These are phyloP conservation scores for Trichothecium sympodiale DNA, from an alignment of 2,329 filamentous ascomycete genomes.

Conservation along the genomic window DNA sequence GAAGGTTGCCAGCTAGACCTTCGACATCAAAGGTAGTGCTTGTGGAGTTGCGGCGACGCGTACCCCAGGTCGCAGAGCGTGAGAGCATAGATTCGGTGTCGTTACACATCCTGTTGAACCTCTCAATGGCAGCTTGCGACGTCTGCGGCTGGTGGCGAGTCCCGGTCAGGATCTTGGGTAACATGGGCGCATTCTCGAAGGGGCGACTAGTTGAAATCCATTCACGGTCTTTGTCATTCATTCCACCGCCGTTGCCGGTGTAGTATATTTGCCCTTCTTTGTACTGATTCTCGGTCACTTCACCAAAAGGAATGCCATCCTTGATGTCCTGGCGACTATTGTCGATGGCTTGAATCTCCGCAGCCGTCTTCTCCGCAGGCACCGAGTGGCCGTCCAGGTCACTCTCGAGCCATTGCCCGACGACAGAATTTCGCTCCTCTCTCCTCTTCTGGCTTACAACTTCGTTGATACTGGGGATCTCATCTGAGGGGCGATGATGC, in stretches of 20 bases:
- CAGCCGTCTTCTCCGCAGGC: slow-evolving; percentile 11
- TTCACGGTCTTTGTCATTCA: slow-evolving; percentile 35
- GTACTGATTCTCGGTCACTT: slow-evolving; percentile 38
- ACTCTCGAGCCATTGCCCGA: slow-evolving; percentile 38
- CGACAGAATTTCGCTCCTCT: slow-evolving; percentile 35
- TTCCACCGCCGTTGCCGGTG: slow-evolving; percentile 24
- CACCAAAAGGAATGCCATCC: slow-evolving; percentile 31
- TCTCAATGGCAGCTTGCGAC: slow-evolving; percentile 42
- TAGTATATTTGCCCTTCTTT: slow-evolving; percentile 40
- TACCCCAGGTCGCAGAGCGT: slow-evolving; percentile 59
- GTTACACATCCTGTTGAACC: slow-evolving; percentile 37
- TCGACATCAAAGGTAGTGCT: slow-evolving; percentile 39
- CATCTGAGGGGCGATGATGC: slow-evolving; percentile 26
- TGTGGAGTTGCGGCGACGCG: slow-evolving; percentile 53
- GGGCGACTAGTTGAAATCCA: slow-evolving; percentile 36
- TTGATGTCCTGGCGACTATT: slow-evolving; percentile 18
- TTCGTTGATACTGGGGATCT: slow-evolving; percentile 39
- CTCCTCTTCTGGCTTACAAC: slow-evolving; percentile 27
- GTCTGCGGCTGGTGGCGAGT: slow-evolving; percentile 33
- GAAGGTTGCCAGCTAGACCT: slow-evolving; percentile 46
- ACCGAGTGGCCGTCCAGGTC: slow-evolving; percentile 17
- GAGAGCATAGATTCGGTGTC: slow-evolving; percentile 50
- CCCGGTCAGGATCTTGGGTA: slow-evolving; percentile 30
- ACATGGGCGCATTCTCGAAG: slow-evolving; percentile 37
- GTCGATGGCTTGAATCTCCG: slow-evolving; percentile 11